Evolutionary conservation across 306 rosid genomes (phyloP).

Genomic region (Quercus gilva): DNA sequence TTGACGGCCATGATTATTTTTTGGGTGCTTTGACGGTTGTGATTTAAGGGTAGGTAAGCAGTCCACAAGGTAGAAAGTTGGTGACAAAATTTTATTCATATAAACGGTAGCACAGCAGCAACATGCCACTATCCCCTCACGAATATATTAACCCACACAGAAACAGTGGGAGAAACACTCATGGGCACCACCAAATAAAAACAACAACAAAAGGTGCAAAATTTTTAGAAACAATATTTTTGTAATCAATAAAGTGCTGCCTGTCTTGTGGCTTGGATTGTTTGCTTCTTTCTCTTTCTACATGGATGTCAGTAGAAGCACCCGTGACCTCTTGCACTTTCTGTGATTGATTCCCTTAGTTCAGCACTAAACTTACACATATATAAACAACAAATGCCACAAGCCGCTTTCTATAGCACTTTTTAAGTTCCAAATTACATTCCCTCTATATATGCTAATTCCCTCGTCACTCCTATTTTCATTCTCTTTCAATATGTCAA

Average conservation of each 20-base stretch:
- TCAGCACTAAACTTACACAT: constrained; percentile 20
- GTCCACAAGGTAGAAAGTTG: background rate
- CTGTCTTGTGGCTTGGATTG: constrained; percentile 44
- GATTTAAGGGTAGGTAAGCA: constrained; percentile 10
- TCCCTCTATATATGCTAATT: background rate
- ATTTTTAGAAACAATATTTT: constrained; percentile 19
- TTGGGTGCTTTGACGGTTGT: background rate
- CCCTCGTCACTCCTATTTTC: constrained; percentile 1
- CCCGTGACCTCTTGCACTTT: constrained; percentile 74
- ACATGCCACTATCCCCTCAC: constrained; percentile 21
- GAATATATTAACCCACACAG: constrained; percentile 50
- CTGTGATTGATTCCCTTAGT: constrained; percentile 42
- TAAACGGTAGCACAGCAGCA: background rate
- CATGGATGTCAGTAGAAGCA: constrained; percentile 32
- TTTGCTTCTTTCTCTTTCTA: constrained; percentile 25
- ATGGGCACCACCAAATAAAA: constrained; percentile 69
- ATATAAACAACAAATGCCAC: background rate
- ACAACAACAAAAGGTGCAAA: constrained; percentile 33
- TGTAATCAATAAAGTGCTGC: constrained; percentile 41
- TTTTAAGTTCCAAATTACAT: constrained; percentile 13
- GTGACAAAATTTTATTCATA: background rate
- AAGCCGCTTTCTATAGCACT: constrained; percentile 9
- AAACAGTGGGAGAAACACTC: constrained; percentile 51
- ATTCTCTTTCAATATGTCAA: constrained; percentile 53
- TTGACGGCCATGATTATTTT: constrained; percentile 8